Percentiles rank a stretch among this genome's conserved stretches.
These are phyloP conservation scores for Colletotrichum melonis DNA, from an alignment of 2,329 filamentous ascomycete genomes.

Conservation along the genomic window DNA sequence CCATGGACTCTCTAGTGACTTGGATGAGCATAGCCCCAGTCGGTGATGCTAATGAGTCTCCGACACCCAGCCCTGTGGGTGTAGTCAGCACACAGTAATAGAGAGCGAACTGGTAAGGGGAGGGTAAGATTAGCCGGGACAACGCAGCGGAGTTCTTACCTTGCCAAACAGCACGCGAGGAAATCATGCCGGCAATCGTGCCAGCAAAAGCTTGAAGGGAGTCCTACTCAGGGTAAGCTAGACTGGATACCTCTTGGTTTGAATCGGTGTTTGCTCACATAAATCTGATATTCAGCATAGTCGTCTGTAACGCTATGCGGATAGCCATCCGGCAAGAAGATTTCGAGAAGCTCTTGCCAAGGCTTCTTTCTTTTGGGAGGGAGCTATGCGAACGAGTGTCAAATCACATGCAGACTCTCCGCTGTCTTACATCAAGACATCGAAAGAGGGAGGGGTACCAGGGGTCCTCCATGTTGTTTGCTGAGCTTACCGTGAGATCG, in stretches of 20 bases:
- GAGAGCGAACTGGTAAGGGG: no score
- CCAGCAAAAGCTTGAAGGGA: constrained; percentile 32
- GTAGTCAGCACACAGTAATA: background rate
- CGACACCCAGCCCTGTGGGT: constrained; percentile 17
- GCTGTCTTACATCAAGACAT: background rate
- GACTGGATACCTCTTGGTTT: fast-evolving
- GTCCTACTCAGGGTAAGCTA: constrained; percentile 7
- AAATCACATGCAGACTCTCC: constrained; percentile 9
- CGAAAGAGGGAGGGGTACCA: background rate
- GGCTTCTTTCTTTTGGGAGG: constrained; percentile 22
- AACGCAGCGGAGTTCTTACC: background rate
- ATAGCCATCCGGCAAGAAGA: constrained; percentile 30
- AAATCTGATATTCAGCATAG: constrained; percentile 31
- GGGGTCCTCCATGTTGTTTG: background rate
- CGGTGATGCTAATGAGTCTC: constrained; percentile 28
- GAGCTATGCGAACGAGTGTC: constrained; percentile 3
- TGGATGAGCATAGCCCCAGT: constrained; percentile 30
- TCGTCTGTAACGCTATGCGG: constrained; percentile 32
- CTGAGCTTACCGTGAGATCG: constrained; percentile 27
- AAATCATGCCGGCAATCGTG: constrained; percentile 34
- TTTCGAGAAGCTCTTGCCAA: constrained; percentile 24
- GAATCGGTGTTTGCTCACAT: background rate
- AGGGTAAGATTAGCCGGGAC: background rate
- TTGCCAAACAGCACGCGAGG: constrained; percentile 33
- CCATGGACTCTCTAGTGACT: constrained; percentile 32